These are phyloP conservation scores for Clarireedia sp. DNA, from an alignment of 2,329 filamentous ascomycete genomes.

Conservation along the genomic window DNA sequence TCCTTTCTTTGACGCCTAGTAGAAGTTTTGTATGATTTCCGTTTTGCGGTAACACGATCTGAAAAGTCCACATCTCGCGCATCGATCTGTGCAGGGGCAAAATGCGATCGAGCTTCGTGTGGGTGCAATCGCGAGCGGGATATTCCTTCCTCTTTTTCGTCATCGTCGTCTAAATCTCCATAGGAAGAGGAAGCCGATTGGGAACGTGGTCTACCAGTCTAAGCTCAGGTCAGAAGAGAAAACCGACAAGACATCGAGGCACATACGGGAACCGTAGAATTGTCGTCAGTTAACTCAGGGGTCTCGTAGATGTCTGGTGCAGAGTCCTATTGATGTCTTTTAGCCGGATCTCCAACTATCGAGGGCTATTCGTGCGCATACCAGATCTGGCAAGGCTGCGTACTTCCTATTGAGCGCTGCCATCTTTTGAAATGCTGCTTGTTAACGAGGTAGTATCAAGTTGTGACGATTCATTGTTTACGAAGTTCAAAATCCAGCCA, in stretches of 20 bases:
- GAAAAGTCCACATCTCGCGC: slow-evolving; percentile 79
- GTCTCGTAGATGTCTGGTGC: slow-evolving; percentile 97
- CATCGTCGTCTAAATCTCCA: slow-evolving; percentile 54
- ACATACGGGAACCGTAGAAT: slow-evolving; percentile 72
- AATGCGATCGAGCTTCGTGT: slow-evolving; percentile 71
- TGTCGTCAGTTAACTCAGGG: slow-evolving; percentile 83
- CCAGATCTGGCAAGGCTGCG: slow-evolving; percentile 70
- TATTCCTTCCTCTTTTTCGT: slow-evolving; percentile 59
- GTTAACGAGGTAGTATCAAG: not conserved
- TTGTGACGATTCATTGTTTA: not conserved
- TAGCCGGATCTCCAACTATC: slow-evolving; percentile 1
- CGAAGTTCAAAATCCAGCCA: not conserved
- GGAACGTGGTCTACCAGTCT: slow-evolving; percentile 40
- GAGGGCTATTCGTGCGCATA: slow-evolving; percentile 32
- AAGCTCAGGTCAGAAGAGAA: slow-evolving; percentile 7
- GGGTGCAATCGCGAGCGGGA: slow-evolving; percentile 70
- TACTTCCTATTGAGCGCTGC: slow-evolving; percentile 69
- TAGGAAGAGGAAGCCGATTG: slow-evolving; percentile 46
- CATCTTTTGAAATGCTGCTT: slow-evolving; percentile 39
- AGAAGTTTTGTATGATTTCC: slow-evolving; percentile 74
- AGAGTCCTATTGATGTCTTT: slow-evolving; percentile 53
- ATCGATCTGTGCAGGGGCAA: slow-evolving; percentile 68
- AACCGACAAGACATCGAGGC: not conserved
- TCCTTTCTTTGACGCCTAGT: slow-evolving; percentile 59
- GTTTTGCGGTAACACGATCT: slow-evolving; percentile 74